These are phyloP conservation scores for Cornus suecica DNA, from an alignment of 148 eudicot species.

Conservation along the genomic window DNA sequence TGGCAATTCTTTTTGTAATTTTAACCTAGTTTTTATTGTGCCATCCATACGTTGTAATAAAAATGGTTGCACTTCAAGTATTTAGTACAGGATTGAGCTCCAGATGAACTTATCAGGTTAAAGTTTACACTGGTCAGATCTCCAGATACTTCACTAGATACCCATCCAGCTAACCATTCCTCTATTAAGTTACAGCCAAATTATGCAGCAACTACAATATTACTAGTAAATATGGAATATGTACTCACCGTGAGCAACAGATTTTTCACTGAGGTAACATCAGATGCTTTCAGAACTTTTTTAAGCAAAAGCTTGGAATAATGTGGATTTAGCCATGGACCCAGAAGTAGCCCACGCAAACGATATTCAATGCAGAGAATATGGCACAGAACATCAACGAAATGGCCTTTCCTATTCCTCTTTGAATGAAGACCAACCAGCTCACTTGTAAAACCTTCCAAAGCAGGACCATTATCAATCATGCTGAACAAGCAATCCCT, in stretches of 20 bases:
- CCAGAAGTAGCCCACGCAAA: conserved; percentile 78
- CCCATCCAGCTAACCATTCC: not conserved
- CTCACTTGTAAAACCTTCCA: conserved; percentile 44
- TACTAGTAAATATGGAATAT: conserved; percentile 2
- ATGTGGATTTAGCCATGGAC: conserved; percentile 83
- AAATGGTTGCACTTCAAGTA: not conserved
- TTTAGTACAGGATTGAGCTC: not conserved
- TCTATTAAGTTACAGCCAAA: not conserved
- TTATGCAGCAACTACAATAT: not conserved
- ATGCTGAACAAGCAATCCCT: conserved; percentile 67
- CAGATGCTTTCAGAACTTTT: conserved; percentile 48
- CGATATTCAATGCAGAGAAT: conserved; percentile 74
- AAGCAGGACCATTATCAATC: conserved; percentile 30
- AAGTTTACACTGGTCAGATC: not conserved
- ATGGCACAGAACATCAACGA: conserved; percentile 61
- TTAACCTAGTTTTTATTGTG: not conserved
- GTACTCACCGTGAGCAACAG: conserved; percentile 60
- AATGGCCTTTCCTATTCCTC: conserved; percentile 51
- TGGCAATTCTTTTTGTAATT: not conserved
- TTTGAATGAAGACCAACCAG: conserved; percentile 33
- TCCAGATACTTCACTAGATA: not conserved
- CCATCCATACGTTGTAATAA: not conserved
- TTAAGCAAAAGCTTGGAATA: conserved; percentile 61
- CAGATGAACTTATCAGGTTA: not conserved
- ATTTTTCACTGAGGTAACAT: conserved; percentile 48